These are phyloP conservation scores for Reticulascus tulasneorum DNA, from an alignment of 2,329 filamentous ascomycete species.

Conservation along the genomic window DNA sequence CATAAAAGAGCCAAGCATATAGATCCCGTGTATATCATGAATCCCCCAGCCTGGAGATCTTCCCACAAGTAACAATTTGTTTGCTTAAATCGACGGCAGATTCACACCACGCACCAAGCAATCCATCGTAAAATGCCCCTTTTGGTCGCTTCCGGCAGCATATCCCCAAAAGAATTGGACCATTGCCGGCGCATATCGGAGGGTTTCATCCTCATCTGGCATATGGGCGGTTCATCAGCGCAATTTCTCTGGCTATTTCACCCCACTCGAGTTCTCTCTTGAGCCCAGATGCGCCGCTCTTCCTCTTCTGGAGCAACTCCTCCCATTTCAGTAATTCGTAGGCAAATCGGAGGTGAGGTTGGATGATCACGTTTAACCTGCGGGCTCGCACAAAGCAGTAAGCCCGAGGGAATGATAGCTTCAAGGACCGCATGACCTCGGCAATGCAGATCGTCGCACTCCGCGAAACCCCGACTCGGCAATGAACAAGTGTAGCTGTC, in stretches of 20 bases:
- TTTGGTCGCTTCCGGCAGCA: too few species aligned
- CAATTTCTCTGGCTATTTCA: constrained; percentile 83
- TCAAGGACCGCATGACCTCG: constrained; percentile 85
- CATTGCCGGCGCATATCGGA: too few species aligned
- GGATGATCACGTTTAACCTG: constrained; percentile 94
- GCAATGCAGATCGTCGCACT: constrained; percentile 98
- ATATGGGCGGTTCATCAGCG: constrained; percentile 94
- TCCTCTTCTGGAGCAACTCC: constrained; percentile 61
- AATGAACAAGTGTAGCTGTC: constrained; percentile 89
- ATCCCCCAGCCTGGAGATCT: too few species aligned
- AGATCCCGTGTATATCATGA: too few species aligned
- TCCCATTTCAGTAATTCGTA: constrained; percentile 98
- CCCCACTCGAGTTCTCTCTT: constrained; percentile 88
- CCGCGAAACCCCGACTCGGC: constrained; percentile 89
- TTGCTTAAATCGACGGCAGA: too few species aligned
- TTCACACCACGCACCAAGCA: too few species aligned
- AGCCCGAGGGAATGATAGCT: constrained; percentile 81
- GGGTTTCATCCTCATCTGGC: constrained; percentile 51
- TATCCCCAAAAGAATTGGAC: too few species aligned
- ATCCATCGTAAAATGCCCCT: too few species aligned
- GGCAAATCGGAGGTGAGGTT: constrained; percentile 90
- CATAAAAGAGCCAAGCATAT: too few species aligned
- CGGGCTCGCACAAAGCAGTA: constrained; percentile 96
- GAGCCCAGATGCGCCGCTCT: constrained; percentile 32
- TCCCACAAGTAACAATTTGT: too few species aligned